phyloP scores from a whole-genome alignment of 2,329 filamentous ascomycete genomes.

The Elsinoe batatas region DNA sequence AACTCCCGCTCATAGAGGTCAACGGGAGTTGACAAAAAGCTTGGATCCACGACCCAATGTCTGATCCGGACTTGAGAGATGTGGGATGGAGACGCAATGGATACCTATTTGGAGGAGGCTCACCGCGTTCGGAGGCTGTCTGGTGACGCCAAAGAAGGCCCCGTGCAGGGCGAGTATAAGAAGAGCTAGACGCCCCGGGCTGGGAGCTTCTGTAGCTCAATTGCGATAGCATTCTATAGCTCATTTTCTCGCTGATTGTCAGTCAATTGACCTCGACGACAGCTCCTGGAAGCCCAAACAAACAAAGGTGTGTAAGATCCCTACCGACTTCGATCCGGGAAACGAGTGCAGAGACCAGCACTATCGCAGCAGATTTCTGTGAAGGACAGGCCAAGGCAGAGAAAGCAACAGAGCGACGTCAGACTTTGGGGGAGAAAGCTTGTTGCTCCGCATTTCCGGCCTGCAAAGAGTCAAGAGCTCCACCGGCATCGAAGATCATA shows the following conservation, averaged over 20 bases:
- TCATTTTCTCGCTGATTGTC: neutral
- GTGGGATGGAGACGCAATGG: neutral
- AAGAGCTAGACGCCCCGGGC: neutral
- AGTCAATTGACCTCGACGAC: neutral
- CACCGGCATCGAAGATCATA: slow-evolving; percentile 7
- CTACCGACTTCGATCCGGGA: neutral
- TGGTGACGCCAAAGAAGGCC: neutral
- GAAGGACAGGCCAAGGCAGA: neutral
- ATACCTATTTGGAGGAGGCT: neutral
- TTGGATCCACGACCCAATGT: slow-evolving; percentile 8
- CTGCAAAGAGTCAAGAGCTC: slow-evolving; percentile 9
- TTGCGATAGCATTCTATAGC: neutral
- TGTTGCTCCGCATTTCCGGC: slow-evolving; percentile 10
- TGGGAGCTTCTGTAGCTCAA: neutral
- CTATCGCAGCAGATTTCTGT: neutral
- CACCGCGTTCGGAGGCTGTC: slow-evolving; percentile 8
- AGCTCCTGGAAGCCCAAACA: too few relatives aligned
- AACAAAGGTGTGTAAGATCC: too few relatives aligned
- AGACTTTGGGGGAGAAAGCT: slow-evolving; percentile 8
- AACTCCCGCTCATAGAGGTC: neutral
- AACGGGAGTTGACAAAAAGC: neutral
- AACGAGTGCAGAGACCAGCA: neutral
- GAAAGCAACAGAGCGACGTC: neutral
- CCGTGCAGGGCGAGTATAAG: slow-evolving; percentile 3
- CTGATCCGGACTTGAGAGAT: slow-evolving; percentile 1